Evolutionary conservation across 805 yeast species (phyloP).

Genomic region (Tetrapisispora iriomotensis): DNA sequence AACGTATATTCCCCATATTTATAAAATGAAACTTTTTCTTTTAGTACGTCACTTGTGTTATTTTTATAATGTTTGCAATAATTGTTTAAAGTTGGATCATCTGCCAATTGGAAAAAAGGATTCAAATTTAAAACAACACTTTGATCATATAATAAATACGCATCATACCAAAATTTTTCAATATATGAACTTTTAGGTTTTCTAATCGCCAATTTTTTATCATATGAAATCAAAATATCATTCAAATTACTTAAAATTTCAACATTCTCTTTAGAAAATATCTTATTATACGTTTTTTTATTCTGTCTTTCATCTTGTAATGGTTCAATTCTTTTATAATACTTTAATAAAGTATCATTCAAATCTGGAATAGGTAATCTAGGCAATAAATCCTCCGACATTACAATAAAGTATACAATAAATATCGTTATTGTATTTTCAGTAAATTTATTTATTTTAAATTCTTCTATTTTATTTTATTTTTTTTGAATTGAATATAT

Average conservation of each 20-base stretch:
- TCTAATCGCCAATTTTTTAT: constrained; percentile 53
- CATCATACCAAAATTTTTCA: constrained; percentile 92
- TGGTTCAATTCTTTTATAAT: constrained; percentile 61
- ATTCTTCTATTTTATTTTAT: too few species aligned
- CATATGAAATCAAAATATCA: constrained; percentile 48
- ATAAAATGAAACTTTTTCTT: background rate
- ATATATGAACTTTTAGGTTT: constrained; percentile 66
- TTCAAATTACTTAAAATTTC: constrained; percentile 42
- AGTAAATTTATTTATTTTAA: too few species aligned
- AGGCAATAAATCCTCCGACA: constrained; percentile 5
- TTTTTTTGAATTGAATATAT: too few species aligned
- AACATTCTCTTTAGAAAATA: constrained; percentile 18
- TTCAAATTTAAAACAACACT: constrained; percentile 87
- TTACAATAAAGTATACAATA: too few species aligned
- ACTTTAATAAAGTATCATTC: constrained; percentile 53
- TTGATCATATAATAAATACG: constrained; percentile 77
- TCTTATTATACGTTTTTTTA: constrained; percentile 44
- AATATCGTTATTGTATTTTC: too few species aligned
- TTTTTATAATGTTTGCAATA: background rate
- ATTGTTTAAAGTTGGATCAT: constrained; percentile 58
- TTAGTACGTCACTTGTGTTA: constrained; percentile 8
- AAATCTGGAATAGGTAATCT: constrained; percentile 72
- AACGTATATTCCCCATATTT: constrained; percentile 28
- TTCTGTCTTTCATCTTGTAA: constrained; percentile 73
- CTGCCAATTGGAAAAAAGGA: constrained; percentile 84